Evolutionary conservation across 2,329 filamentous ascomycete species (phyloP), one percentile per base, ranked within the genome.

Genomic region (Colletotrichum liaoningense): DNA sequence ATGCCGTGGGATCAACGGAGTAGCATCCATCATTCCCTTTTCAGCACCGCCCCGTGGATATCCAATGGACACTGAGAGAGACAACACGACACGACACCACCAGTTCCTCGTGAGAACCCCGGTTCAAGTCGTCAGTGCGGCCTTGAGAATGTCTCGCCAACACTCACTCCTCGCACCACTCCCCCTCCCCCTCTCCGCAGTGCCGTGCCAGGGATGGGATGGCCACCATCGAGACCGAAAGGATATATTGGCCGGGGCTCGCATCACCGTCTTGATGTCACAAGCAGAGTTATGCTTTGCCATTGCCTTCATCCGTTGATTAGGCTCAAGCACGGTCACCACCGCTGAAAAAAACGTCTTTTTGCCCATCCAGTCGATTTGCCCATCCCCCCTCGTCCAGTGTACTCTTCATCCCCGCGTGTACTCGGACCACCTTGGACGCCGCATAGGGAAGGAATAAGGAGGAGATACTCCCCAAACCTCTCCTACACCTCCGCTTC

Each of bases 171-270:
- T 64, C 30, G 28, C 58, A 63, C 42, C 57, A 38, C 26, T 56
- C 58, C 58, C 54, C 68, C 33, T 35, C 63, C 68, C 33, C 35
- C 63, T 58, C 42, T 63, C 55, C 35, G 64, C 56, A 52, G 56
- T 33, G 54, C 66, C 24, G 60, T 28, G 38, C 26, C 42, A 33
- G 69, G 69, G 66, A 55, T 46, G 26, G 54, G 54, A 28, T 56
- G 28, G 19, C 55, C 55, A 66, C 24, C 67, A 30, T 58, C 46
- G 38, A 57, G 55, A 33, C 46, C 52, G 19, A 14, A 65, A 66
- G 56, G 56, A 73, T 71, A 73, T 73, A 73, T 73, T 62, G 60
- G 60, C 71, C 49, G 42, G 71, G 54, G 46, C 67, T 58, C 46
- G 33, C 67, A 66, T 64, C 70, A 55, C 46, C 46, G 55, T 60